Conservation (phyloP, 805 yeast species). For the Cyberlindnera petersonii region DNA sequence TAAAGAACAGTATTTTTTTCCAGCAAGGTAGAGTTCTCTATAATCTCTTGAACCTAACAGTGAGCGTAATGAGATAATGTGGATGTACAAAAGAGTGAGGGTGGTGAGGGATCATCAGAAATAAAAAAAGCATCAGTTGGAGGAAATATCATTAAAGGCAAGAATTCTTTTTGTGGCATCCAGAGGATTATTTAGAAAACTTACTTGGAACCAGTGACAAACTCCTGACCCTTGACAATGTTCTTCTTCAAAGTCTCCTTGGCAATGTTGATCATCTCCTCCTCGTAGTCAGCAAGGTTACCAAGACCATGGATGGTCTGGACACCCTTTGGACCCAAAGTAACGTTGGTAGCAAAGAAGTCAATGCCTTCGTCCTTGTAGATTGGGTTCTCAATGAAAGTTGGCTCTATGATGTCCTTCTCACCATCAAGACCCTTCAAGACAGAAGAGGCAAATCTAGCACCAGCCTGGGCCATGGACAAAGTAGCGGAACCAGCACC, state of each 20-base stretch:
- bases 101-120: too few species aligned
- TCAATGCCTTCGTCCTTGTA: slow-evolving; percentile 84
- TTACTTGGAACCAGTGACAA: slow-evolving; percentile 49
- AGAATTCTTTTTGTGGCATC: too few species aligned
- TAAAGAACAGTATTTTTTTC: too few species aligned
- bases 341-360: slow-evolving; percentile 93
- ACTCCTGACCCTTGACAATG: slow-evolving; percentile 91
- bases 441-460: slow-evolving; percentile 64
- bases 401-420: slow-evolving; percentile 59
- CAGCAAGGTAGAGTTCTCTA: too few species aligned
- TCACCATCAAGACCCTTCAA: slow-evolving; percentile 63
- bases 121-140: too few species aligned
- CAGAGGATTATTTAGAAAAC: background rate
- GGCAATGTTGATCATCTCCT: slow-evolving; percentile 84
- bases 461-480: slow-evolving; percentile 93
- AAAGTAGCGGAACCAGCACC: slow-evolving; percentile 94
- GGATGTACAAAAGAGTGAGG: too few species aligned
- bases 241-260: slow-evolving; percentile 42
- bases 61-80: too few species aligned
- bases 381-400: slow-evolving; percentile 78
- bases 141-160: too few species aligned
- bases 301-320: slow-evolving; percentile 78
- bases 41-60: too few species aligned
- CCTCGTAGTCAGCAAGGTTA: slow-evolving; percentile 69
- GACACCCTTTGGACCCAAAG: slow-evolving; percentile 90